phyloP scores from a whole-genome alignment of 1,284 basidiomycete species.

The Pholiota adiposa region DNA sequence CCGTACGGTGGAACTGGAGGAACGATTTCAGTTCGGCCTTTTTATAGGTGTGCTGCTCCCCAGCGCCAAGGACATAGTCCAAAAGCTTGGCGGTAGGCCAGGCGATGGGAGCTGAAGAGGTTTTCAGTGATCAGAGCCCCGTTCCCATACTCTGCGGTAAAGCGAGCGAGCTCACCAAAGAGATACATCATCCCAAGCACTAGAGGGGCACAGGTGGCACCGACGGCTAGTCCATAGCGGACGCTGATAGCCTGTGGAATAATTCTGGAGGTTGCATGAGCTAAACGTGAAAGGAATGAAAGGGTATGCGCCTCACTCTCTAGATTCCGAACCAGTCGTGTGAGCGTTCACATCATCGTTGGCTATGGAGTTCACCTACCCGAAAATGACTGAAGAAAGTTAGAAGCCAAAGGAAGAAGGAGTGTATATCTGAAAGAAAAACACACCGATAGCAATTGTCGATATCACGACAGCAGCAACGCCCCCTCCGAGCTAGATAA shows the following conservation, averaged over 20 bases:
- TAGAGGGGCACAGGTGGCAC: conserved; percentile 84
- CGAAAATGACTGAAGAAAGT: conserved; percentile 70
- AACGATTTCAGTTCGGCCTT: conserved; percentile 94
- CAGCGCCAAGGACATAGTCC: conserved; percentile 76
- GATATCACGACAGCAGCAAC: conserved; percentile 84
- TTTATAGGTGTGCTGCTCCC: conserved; percentile 82
- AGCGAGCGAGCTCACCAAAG: conserved; percentile 55
- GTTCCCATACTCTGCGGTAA: neutral
- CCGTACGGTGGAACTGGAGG: conserved; percentile 87
- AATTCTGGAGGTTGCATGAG: conserved; percentile 53
- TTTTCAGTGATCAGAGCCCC: conserved; percentile 1
- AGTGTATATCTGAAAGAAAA: neutral
- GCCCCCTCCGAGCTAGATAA: conserved; percentile 56
- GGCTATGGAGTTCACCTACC: conserved; percentile 49
- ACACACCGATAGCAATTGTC: conserved; percentile 79
- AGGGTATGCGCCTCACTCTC: conserved; percentile 48
- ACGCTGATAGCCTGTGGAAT: conserved; percentile 91
- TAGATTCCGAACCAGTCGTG: conserved; percentile 13
- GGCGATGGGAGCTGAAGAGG: conserved; percentile 67
- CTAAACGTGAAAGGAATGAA: neutral
- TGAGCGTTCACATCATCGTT: neutral
- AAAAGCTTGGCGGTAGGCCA: conserved; percentile 90
- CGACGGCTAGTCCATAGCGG: conserved; percentile 88
- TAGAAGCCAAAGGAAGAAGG: conserved; percentile 4
- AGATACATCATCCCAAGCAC: conserved; percentile 82